Conservation (phyloP, 441 rosid species). For the Euphorbia celastroides region DNA sequence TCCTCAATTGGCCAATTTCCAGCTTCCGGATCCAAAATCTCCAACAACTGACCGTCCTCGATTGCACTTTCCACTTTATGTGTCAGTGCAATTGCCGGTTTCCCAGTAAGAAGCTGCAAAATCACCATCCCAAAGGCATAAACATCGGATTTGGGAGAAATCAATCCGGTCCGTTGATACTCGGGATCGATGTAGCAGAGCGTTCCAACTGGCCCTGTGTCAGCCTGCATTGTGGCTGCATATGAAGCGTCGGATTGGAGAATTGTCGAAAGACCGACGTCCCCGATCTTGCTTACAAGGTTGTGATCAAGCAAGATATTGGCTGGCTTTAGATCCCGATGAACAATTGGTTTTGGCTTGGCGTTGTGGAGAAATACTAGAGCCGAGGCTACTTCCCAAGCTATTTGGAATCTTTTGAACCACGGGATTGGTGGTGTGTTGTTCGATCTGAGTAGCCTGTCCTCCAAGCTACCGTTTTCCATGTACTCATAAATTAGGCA, state of each 20-base stretch:
- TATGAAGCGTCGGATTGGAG: conserved; percentile 36
- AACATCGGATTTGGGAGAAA: conserved; percentile 76
- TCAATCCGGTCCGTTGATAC: conserved; percentile 69
- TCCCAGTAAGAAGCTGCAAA: conserved; percentile 77
- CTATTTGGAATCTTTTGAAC: conserved; percentile 71
- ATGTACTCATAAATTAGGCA: conserved; percentile 80
- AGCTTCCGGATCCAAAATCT: conserved; percentile 61
- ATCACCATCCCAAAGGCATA: conserved; percentile 86
- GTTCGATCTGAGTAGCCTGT: conserved; percentile 44
- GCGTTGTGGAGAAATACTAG: conserved; percentile 72
- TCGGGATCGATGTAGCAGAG: conserved; percentile 85
- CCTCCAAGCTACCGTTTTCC: conserved; percentile 90
- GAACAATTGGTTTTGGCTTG: conserved; percentile 74
- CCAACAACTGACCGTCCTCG: conserved; percentile 33
- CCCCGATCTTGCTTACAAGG: conserved; percentile 82
- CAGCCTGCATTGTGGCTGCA: conserved; percentile 34
- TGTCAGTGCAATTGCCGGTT: conserved; percentile 68
- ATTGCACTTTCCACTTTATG: conserved; percentile 66
- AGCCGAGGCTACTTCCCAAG: conserved; percentile 91
- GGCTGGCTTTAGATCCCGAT: conserved; percentile 91
- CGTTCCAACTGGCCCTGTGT: conserved; percentile 78
- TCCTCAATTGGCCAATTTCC: conserved; percentile 78
- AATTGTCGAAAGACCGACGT: conserved; percentile 80
- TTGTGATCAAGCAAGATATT: conserved; percentile 85
- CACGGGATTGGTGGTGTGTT: conserved; percentile 68